Percentiles rank a stretch among this genome's conserved stretches.
Conservation (phyloP, 495 filamentous ascomycete species). For the Penicillium cataractarum region DNA sequence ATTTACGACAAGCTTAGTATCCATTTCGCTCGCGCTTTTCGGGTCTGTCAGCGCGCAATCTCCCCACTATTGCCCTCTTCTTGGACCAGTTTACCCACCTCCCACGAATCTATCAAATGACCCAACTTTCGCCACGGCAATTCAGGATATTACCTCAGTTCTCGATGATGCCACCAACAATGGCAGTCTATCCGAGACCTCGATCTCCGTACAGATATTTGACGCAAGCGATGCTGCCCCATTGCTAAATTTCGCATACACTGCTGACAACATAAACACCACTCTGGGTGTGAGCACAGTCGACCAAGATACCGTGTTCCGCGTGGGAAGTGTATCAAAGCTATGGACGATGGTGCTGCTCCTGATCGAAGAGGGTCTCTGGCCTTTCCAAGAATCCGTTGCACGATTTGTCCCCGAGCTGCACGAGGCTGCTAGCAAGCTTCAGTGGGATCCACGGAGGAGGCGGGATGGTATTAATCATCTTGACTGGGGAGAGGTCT, state of each 20-base stretch:
- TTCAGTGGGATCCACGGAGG: constrained; percentile 8
- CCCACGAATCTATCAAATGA: constrained; percentile 7
- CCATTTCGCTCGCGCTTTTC: constrained; percentile 7
- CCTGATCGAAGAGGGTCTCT: constrained; percentile 46
- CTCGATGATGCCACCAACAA: constrained; percentile 7
- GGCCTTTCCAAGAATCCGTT: constrained; percentile 48
- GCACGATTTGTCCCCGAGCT: constrained; percentile 59
- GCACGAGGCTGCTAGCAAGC: constrained; percentile 12
- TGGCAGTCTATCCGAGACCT: constrained; percentile 9
- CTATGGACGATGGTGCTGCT: constrained; percentile 52
- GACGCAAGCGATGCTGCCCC: constrained; percentile 1
- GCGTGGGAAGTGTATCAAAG: constrained; percentile 55
- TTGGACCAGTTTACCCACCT: constrained; percentile 15
- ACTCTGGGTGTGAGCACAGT: constrained; percentile 28
- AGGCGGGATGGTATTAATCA: constrained; percentile 36
- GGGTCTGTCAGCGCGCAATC: constrained; percentile 3
- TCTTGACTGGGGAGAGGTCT: constrained; percentile 58
- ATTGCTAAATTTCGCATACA: constrained; percentile 10
- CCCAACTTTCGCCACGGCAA: constrained; percentile 1
- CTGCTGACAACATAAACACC: constrained; percentile 11
- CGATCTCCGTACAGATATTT: constrained; percentile 19
- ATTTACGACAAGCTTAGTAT: background rate
- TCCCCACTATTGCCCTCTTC: constrained; percentile 10
- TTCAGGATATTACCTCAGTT: constrained; percentile 5
- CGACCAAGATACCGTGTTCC: constrained; percentile 52